Percentiles rank a stretch among this genome's conserved stretches.
Conservation (phyloP, 306 rosid species). For the Hippophae gyantsensis region DNA sequence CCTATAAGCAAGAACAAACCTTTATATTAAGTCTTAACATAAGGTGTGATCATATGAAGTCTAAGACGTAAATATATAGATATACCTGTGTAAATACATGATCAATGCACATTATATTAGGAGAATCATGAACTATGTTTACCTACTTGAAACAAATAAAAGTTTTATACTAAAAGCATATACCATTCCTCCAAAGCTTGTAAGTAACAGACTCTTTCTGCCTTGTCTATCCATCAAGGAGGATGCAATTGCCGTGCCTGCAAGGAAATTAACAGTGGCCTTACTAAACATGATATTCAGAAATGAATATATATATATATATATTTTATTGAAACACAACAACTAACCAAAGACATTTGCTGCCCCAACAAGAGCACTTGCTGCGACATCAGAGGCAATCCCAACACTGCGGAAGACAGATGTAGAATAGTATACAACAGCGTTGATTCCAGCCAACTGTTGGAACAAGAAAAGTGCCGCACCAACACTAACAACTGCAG, state of each 20-base stretch:
- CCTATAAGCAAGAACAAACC: too few relatives aligned
- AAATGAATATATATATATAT: neutral
- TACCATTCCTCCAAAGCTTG: constrained; percentile 95
- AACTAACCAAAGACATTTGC: constrained; percentile 84
- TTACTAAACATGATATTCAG: constrained; percentile 8
- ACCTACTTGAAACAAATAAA: too few relatives aligned
- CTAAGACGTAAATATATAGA: too few relatives aligned
- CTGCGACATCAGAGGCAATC: constrained; percentile 88
- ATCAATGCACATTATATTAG: too few relatives aligned
- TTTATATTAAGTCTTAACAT: too few relatives aligned
- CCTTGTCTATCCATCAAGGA: constrained; percentile 90
- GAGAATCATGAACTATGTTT: too few relatives aligned
- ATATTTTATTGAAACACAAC: constrained; percentile 1
- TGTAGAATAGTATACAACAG: constrained; percentile 91
- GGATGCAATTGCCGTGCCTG: constrained; percentile 80
- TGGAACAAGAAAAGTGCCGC: constrained; percentile 80
- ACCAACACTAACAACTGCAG: constrained; percentile 84
- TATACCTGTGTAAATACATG: too few relatives aligned
- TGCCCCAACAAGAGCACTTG: constrained; percentile 94
- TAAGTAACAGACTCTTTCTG: constrained; percentile 74
- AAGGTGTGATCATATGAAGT: too few relatives aligned
- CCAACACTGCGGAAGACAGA: constrained; percentile 92
- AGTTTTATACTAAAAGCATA: neutral
- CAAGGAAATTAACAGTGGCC: constrained; percentile 18
- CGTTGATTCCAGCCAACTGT: constrained; percentile 94